Conservation (phyloP, 176 grass and related monocot genomes). For the Chloris gayana region DNA sequence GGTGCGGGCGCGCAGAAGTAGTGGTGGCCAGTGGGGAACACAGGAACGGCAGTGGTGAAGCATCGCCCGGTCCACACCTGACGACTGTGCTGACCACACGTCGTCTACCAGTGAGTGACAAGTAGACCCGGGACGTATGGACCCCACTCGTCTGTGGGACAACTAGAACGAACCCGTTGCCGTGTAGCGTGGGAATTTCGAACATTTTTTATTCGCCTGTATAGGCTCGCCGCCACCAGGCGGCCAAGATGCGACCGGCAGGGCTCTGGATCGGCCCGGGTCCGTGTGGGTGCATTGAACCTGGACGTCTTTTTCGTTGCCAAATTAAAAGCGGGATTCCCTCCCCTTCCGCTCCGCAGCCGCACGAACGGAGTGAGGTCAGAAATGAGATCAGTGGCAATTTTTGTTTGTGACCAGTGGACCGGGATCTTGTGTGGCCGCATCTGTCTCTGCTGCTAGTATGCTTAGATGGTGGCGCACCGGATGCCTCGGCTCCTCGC, state of each 20-base stretch:
- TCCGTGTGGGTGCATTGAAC: conserved; percentile 47
- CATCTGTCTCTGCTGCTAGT: neutral
- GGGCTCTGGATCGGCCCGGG: too few species aligned
- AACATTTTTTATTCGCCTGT: neutral
- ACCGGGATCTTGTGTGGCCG: neutral
- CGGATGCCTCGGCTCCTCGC: too few species aligned
- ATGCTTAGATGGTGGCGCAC: neutral
- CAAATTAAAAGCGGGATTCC: conserved; percentile 31
- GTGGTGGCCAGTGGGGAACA: neutral
- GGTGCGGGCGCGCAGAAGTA: neutral
- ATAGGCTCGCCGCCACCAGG: conserved; percentile 12
- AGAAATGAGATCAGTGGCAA: conserved; percentile 45
- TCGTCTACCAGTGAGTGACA: rapidly evolving
- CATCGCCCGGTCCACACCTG: conserved; percentile 1
- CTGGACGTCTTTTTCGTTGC: conserved; percentile 54
- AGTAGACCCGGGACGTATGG: rapidly evolving
- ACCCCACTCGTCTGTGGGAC: neutral
- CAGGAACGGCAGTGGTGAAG: neutral
- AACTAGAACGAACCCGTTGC: rapidly evolving
- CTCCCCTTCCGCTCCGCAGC: conserved; percentile 14
- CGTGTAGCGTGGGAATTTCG: neutral
- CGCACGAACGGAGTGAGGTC: conserved; percentile 23
- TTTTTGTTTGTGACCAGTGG: neutral
- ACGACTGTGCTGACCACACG: conserved; percentile 42
- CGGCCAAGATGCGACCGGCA: conserved; percentile 30